Evolutionary conservation across 352 stramenopile genomes (phyloP), one percentile per base, ranked within the genome.

Genomic region (Globisporangium alternatum): DNA sequence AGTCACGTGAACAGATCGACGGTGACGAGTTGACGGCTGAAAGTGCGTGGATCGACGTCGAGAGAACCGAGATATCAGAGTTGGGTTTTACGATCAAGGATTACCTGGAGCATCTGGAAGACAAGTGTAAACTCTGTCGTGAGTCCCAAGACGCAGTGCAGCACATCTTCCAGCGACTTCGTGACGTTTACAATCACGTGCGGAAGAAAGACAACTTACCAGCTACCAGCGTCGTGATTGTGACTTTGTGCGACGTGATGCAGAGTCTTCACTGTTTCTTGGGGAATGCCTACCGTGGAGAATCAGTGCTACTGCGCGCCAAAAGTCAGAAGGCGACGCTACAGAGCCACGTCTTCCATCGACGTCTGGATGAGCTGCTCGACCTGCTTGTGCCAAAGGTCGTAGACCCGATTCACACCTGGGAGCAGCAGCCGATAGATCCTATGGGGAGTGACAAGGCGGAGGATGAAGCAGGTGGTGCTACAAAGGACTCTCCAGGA

Each of bases 251-350:
- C 8, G 17, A 22, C 25, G 5, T 56, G 17, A 17, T 41, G 49
- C 6, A 17, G 30, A 39, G 30, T 17, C 33, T 56, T 7, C 7
- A 41, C 49, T 15, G 19, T 2, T 56, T 56, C 17, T 25, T 56
- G 6, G 28, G 49, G 13, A 41, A 21, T 9, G 13, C 49, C 12
- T 17, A 8, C 17, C 15, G 15, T 9, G 17, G 0, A 8, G 13
- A 28, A 3, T 56, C 49, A 4, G 15, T 43, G 49, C 17, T 56
- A 19, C 6, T 41, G 13, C 49, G 15, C 25, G 49, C 30, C 4
- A 56, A 56, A 10, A 56, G 30, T 15, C 49, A 56, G 7, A 56
- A 43, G n/a, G 49, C 41, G 49, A 17, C 49, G 17, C 28, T 56
- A 17, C 15, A 15, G 17, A 56, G 49, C 30, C 10, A 41, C 17